Conservation (phyloP, 1,139 yeast species). For the Geotrichum klebahnii region DNA sequence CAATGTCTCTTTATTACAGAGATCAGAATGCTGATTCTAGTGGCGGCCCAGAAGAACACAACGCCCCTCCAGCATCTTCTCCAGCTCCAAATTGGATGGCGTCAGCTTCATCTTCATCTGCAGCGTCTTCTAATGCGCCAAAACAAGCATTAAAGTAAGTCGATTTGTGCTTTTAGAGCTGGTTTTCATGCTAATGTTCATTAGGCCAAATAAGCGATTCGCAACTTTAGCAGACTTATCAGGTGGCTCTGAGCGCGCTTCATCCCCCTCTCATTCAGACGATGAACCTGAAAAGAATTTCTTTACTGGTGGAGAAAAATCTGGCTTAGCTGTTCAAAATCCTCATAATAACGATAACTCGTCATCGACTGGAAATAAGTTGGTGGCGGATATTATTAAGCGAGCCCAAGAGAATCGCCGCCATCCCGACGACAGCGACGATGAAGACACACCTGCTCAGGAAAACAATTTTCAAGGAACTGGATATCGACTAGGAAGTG, state of each 20-base stretch:
- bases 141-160: conserved; percentile 10
- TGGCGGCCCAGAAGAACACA: conserved; percentile 5
- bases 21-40: conserved; percentile 6
- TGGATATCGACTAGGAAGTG: conserved; percentile 78
- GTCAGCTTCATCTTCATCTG: not conserved
- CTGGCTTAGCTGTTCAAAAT: conserved; percentile 89
- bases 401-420: conserved; percentile 53
- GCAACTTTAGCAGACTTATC: conserved; percentile 47
- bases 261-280: conserved; percentile 34
- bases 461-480: conserved; percentile 57
- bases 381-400: conserved; percentile 56
- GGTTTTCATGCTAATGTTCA: not conserved
- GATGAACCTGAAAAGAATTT: conserved; percentile 68
- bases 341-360: conserved; percentile 51
- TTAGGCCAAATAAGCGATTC: conserved; percentile 29
- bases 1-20: conserved; percentile 11
- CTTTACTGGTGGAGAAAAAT: conserved; percentile 94
- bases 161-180: conserved; percentile 7
- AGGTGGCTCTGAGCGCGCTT: conserved; percentile 23
- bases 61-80: conserved; percentile 8
- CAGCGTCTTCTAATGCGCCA: conserved; percentile 4
- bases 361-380: conserved; percentile 26
- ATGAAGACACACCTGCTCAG: conserved; percentile 37
- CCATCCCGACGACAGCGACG: conserved; percentile 35
- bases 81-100: conserved; percentile 15